Evolutionary conservation across 2,329 filamentous ascomycete species (phyloP), one percentile per base, ranked within the genome.

Genomic region (Coleophoma eucalyptorum): DNA sequence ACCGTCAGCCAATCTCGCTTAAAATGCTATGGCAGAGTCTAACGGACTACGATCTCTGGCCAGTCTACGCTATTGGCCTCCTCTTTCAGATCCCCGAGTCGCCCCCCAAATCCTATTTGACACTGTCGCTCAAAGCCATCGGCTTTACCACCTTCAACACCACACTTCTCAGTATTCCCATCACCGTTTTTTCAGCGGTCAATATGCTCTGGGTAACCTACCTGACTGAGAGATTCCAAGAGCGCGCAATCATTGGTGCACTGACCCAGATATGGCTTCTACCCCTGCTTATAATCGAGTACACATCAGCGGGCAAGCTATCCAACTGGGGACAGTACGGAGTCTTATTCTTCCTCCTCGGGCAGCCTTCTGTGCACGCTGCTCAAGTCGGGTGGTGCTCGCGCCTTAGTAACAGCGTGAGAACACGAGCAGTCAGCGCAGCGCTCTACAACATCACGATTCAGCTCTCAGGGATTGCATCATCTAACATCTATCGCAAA

Each of bases 1-100:
- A 79, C 49, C 70, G 75, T 41, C 71, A 79, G 63, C 71, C 71
- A 10, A 68, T 79, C 26, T 73, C 72, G 1, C 64, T 69, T 3
- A 65, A 61, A 3, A 65, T 71, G 19, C 72, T 79, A 3, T 77
- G 73, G 70, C 62, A 74, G 18, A 69, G 70, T 18, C 56, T 78
- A 13, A 68, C 68, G 13, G 78, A 81, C 57, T 79, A 76, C 54
- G 73, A 80, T 49, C 69, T 82, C 63, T 82, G 75, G 75, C 73
- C 72, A 1, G 56, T 77, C 19, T 78, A 78, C 53, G 48, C 71
- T 20, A 55, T 68, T 16, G 70, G 70, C 5, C 52, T 73, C 10
- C 35, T 54, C 4, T 62, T 55, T 13, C 52, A 58, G 21, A 55
- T 64, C n/a, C 60, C 60, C 2, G 49, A 50, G 33, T 52, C 54